Evolutionary conservation across 768 basidiomycete genomes (phyloP), one percentile per base, ranked within the genome.

Genomic region (Hydnum rufescens): DNA sequence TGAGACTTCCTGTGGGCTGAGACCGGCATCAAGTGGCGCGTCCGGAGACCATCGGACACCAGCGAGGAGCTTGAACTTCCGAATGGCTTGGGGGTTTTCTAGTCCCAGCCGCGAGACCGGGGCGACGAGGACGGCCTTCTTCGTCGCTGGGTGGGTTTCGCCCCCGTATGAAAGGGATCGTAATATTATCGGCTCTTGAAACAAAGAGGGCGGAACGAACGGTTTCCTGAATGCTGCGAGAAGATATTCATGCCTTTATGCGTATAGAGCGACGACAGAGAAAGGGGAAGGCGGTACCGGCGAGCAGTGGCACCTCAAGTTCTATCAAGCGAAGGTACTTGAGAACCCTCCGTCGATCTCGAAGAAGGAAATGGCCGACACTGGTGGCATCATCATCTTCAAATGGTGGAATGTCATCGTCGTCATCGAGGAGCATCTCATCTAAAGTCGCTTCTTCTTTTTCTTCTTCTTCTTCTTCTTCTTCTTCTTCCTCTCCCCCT

Each of bases 51-150:
- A 97, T 53, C 93, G 71, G 25, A 82, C 69, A 8, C 92, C 93
- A 18, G 93, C 86, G 32, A 99, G 71, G 2, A 97, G 71, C 62
- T 88, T 85, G 61, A 92, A 69, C 64, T 83, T 87, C 66, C 93
- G 86, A 5, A 79, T 64, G 4, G 87, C 82, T 22, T 67, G 64
- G n/a, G 74, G 69, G 50, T 70, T 63, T 36, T 67, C 68, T 58
- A 96, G 67, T 0, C 86, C 80, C 42, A 96, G 71, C 8, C 72
- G 64, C 54, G 82, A 71, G 32, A 96, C 76, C 13, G 87, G 74
- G 8, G 77, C 81, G 18, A 85, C 77, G 51, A 89, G 69, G 51
- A 71, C 74, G 51, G 81, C 77, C 64, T 92, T 90, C 23, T 70
- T 67, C 8, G 70, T 72, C 3, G 72, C 78, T 13, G 82, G 86